Evolutionary conservation across 78 protist genomes (phyloP).

Genomic region (Polysphondylium violaceum): DNA sequence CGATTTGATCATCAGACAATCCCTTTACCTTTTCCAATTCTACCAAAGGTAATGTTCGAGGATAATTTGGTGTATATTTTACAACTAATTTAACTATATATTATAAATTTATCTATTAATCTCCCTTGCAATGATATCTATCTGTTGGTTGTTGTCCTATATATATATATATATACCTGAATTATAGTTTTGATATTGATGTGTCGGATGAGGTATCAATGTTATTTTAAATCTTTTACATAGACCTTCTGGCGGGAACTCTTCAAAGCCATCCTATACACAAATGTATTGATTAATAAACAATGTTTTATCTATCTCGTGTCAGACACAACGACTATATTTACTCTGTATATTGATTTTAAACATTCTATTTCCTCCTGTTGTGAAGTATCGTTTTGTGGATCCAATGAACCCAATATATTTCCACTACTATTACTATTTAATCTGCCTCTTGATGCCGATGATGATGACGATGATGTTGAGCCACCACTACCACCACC

Average conservation of each 20-base stretch:
- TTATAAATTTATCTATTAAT: background rate
- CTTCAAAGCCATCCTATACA: slow-evolving; percentile 50
- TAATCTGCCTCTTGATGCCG: too few relatives aligned
- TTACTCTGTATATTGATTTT: slow-evolving; percentile 57
- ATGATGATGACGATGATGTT: too few relatives aligned
- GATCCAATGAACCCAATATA: slow-evolving; percentile 3
- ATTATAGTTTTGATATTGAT: slow-evolving; percentile 58
- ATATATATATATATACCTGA: slow-evolving; percentile 14
- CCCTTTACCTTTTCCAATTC: slow-evolving; percentile 50
- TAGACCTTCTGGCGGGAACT: slow-evolving; percentile 52
- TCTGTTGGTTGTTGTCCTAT: background rate
- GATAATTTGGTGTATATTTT: slow-evolving; percentile 73
- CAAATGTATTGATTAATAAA: background rate
- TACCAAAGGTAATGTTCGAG: slow-evolving; percentile 40
- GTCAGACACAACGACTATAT: background rate
- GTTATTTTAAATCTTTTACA: slow-evolving; percentile 65
- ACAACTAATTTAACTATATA: slow-evolving; percentile 36
- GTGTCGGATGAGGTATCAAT: slow-evolving; percentile 65
- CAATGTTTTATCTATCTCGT: too few relatives aligned
- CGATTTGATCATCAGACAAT: slow-evolving; percentile 68
- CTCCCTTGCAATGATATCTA: too few relatives aligned
- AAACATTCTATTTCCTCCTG: slow-evolving; percentile 38
- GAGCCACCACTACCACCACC: too few relatives aligned
- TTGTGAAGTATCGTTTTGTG: slow-evolving; percentile 38
- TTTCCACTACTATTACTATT: slow-evolving; percentile 26